Conservation (phyloP, 1,284 basidiomycete genomes). For the Flammula alnicola region DNA sequence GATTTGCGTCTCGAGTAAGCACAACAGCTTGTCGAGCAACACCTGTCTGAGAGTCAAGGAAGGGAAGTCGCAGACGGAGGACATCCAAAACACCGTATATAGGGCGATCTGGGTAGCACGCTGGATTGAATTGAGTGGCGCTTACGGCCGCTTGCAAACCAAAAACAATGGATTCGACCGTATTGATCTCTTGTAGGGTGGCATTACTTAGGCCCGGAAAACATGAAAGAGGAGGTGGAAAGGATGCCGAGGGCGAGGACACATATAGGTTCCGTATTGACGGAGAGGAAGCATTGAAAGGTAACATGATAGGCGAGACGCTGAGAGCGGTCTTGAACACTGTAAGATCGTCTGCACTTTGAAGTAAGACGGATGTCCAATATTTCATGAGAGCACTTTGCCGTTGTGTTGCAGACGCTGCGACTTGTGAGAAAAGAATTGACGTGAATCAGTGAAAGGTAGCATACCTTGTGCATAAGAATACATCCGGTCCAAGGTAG, state of each 20-base stretch:
- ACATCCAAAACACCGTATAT: constrained; percentile 67
- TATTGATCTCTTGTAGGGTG: constrained; percentile 46
- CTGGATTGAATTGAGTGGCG: constrained; percentile 42
- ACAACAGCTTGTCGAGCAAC: constrained; percentile 54
- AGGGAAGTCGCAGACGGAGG: constrained; percentile 59
- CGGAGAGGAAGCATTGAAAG: constrained; percentile 56
- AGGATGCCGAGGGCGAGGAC: constrained; percentile 45
- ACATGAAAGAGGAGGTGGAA: constrained; percentile 65
- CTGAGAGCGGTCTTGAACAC: constrained; percentile 50
- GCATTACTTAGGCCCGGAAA: constrained; percentile 51
- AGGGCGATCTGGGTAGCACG: constrained; percentile 60
- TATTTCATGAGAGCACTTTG: constrained; percentile 51
- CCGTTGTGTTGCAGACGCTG: constrained; percentile 62
- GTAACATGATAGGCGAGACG: constrained; percentile 57
- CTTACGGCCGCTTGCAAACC: constrained; percentile 43
- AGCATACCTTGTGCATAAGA: constrained; percentile 58
- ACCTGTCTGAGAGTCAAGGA: constrained; percentile 46
- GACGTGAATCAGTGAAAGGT: constrained; percentile 3
- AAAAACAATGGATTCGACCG: constrained; percentile 56
- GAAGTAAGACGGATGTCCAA: constrained; percentile 59
- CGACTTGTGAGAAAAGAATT: constrained; percentile 14
- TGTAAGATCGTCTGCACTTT: constrained; percentile 44
- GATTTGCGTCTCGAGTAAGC: constrained; percentile 45
- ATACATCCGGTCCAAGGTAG: constrained; percentile 61
- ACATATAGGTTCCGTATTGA: constrained; percentile 67